Percentiles rank a stretch among this genome's conserved stretches.
Evolutionary conservation across 1,284 basidiomycete species (phyloP).

Genomic region (Ustilago hordei): DNA sequence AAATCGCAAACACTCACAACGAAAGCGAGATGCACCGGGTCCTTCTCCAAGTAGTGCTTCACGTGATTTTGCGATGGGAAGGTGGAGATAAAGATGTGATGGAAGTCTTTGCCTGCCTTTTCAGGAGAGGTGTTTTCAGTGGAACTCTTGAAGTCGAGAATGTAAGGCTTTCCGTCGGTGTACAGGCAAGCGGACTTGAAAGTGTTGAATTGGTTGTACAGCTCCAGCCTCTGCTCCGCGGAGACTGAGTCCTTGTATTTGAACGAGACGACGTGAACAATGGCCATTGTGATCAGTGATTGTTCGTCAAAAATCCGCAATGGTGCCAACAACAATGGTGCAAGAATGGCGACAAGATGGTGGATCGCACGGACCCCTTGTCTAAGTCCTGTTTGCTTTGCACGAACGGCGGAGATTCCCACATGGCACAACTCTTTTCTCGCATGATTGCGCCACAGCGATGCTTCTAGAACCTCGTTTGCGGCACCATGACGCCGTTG

Average conservation of each 20-base stretch:
- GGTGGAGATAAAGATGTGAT: conserved; percentile 53
- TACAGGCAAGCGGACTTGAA: conserved; percentile 27
- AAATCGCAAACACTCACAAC: conserved; percentile 21
- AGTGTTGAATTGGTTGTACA: conserved; percentile 36
- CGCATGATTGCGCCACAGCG: neutral
- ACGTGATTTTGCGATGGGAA: conserved; percentile 42
- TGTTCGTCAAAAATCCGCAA: neutral
- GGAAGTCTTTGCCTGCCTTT: conserved; percentile 47
- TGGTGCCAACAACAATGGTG: neutral
- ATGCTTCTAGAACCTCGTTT: conserved; percentile 5
- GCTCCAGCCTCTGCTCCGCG: conserved; percentile 15
- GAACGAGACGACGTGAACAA: conserved; percentile 56
- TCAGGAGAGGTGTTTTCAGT: conserved; percentile 47
- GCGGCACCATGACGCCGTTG: neutral
- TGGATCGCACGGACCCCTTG: neutral
- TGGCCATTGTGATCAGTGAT: conserved; percentile 26
- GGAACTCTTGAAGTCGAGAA: conserved; percentile 48
- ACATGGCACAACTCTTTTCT: too few species aligned
- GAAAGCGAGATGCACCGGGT: conserved; percentile 49
- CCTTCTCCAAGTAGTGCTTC: conserved; percentile 48
- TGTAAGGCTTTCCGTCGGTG: conserved; percentile 41
- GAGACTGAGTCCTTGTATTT: conserved; percentile 39
- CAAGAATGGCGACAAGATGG: neutral
- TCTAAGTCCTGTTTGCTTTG: too few species aligned
- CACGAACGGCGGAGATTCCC: too few species aligned